Evolutionary conservation across 805 yeast genomes (phyloP), one percentile per base, ranked within the genome.

Genomic region (Grigorovia humatica): DNA sequence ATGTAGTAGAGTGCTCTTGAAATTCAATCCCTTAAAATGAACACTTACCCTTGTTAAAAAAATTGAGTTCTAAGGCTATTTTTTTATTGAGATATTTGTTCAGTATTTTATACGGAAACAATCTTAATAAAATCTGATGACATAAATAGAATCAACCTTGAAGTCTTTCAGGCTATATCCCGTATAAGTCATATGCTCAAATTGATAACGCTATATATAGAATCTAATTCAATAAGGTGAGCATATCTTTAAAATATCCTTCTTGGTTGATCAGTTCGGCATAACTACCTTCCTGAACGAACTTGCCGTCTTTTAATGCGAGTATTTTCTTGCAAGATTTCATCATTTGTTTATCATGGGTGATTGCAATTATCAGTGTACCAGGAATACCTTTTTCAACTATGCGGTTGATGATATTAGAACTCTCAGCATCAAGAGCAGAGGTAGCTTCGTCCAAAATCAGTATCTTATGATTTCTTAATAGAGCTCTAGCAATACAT

Each of bases 361-460:
- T 88, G 4, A 90, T 78, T 8, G 87, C 68, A 0, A 91, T 59
- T 0, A 81, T 73, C 1, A 78, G 67, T 15, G 77, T 70, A 0
- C 81, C 72, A 1, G 74, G 23, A 48, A 60, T 42, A 63, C 70
- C 65, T 1, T 61, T 57, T 12, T 58, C 50, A 0, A 91, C 70
- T 52, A 87, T 57, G 1, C 73, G 60, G 15, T 74, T 69, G n/a
- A 93, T 76, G 1, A 64, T 61, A 8, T 61, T 58, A 0, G 85
- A 66, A 56, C 82, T 85, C 18, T 73, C 76, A 0, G 82, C 73
- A 63, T 93, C 99, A 48, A 93, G 70, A 0, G 96, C 85, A 0
- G 97, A 82, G 0, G 98, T 89, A 58, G 90, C 83, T 64, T 93
- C 99, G 67, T 93, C 99, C 48, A 93, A 66, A 18, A 82, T 69